Conservation (phyloP, 495 filamentous ascomycete species). For the Bacidia gigantensis region DNA sequence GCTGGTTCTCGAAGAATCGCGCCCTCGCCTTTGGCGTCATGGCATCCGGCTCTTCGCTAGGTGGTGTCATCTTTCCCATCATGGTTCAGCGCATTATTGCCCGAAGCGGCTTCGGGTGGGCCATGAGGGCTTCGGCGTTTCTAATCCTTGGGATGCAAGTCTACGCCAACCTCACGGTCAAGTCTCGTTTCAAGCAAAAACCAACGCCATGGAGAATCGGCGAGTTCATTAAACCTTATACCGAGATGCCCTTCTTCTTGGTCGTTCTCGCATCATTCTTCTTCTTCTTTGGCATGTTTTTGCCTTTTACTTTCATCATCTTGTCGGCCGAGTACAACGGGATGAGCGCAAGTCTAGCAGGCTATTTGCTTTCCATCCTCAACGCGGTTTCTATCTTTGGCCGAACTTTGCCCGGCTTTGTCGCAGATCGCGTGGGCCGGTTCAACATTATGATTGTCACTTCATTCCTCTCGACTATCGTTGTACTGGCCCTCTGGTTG, state of each 20-base stretch:
- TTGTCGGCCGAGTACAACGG: constrained; percentile 42
- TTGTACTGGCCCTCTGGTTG: constrained; percentile 58
- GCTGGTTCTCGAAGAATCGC: constrained; percentile 55
- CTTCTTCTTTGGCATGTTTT: constrained; percentile 59
- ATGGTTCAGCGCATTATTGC: constrained; percentile 53
- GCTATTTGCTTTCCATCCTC: constrained; percentile 58
- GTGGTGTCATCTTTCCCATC: constrained; percentile 42
- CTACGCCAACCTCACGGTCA: constrained; percentile 50
- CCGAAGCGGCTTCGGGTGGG: constrained; percentile 56
- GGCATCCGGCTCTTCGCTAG: constrained; percentile 49
- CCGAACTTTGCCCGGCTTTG: constrained; percentile 57
- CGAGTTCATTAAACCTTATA: constrained; percentile 47
- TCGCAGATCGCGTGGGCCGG: constrained; percentile 58
- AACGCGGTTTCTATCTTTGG: constrained; percentile 54
- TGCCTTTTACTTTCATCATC: constrained; percentile 51
- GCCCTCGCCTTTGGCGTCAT: constrained; percentile 49
- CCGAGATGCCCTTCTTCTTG: constrained; percentile 29
- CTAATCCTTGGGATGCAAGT: constrained; percentile 50
- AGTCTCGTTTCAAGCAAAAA: constrained; percentile 46
- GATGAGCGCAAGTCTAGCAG: constrained; percentile 41
- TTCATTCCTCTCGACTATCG: constrained; percentile 41
- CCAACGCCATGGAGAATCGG: constrained; percentile 36
- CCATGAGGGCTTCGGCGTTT: constrained; percentile 49
- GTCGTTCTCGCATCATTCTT: constrained; percentile 29
- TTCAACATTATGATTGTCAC: constrained; percentile 62